Evolutionary conservation across 371 early-diverging fungal species (phyloP), one percentile per base, ranked within the genome.

Genomic region (Funneliformis caledonium): DNA sequence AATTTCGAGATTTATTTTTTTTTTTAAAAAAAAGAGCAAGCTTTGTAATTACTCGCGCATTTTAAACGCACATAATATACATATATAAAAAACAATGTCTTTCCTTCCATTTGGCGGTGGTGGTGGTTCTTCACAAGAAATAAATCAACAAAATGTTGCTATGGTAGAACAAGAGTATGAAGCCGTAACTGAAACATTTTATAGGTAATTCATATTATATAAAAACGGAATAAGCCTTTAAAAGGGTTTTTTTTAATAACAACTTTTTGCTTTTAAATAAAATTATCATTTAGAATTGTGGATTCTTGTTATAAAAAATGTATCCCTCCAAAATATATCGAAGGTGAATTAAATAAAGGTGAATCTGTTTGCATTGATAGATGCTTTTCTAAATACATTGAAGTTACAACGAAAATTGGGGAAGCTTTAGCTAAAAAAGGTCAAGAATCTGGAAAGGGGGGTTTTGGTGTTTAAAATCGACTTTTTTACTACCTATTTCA

Each of bases 341-440:
- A 97, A 82, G 93, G 89, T 42, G 96, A 97, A 80, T 88, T 98
- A 81, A 94, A 94, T 85, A 98, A 98, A 88, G 98, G 98, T 73
- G 98, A 98, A 87, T 92, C 95, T 14, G 96, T 96, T 45, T 98
- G 98, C 87, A 89, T 96, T 50, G 98, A 98, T 86, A 93, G 98
- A 22, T 97, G 97, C 82, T 96, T 94, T 45, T 85, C 90, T 72
- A 97, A 97, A 86, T 96, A 91, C 84, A 90, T 94, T 83, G 90
- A 93, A 76, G 91, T 95, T 80, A 93, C 93, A 84, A 88, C 87
- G 79, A 89, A 92, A 52, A 88, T 97, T 80, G 92, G 93, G 45
- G 88, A 91, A 74, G 90, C 90, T 82, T 85, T 95, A 85, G 85
- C 91, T 72, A 84, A 88, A 70, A 84, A 86, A 73, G 88, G 89